These are phyloP conservation scores for Scheffersomyces insectosa DNA, from an alignment of 1,139 yeast genomes.

Conservation along the genomic window DNA sequence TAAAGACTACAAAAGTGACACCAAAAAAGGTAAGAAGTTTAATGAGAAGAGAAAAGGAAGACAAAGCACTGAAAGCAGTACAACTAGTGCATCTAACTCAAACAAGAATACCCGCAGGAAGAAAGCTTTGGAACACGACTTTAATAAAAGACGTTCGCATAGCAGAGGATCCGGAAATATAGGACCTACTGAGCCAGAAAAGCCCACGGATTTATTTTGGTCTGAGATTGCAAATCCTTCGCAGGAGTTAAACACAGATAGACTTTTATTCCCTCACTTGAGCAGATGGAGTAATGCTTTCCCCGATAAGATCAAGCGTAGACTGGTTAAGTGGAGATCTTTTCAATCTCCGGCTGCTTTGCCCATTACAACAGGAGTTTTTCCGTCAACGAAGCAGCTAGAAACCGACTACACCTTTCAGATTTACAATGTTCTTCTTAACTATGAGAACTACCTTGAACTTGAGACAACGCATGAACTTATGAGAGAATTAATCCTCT, in stretches of 20 bases:
- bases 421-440: constrained; percentile 62
- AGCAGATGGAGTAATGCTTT: constrained; percentile 87
- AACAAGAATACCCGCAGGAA: neutral
- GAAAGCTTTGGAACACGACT: constrained; percentile 1
- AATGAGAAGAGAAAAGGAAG: no score
- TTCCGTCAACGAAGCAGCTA: constrained; percentile 71
- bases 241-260: constrained; percentile 49
- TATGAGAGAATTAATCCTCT: constrained; percentile 83
- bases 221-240: constrained; percentile 72
- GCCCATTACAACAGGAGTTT: constrained; percentile 76
- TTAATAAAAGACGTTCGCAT: constrained; percentile 2
- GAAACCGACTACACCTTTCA: constrained; percentile 62
- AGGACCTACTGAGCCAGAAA: constrained; percentile 5
- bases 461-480: constrained; percentile 59
- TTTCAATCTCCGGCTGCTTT: constrained; percentile 90
- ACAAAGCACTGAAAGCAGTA: neutral
- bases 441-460: constrained; percentile 52
- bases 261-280: constrained; percentile 38
- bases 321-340: constrained; percentile 87
- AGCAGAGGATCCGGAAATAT: constrained; percentile 6
- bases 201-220: constrained; percentile 49
- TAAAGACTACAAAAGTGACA: no score
- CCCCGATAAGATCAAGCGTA: constrained; percentile 65
- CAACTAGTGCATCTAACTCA: neutral
- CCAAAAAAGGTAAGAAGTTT: no score